Conservation (phyloP, 495 filamentous ascomycete genomes). For the Daldinia concentrica region DNA sequence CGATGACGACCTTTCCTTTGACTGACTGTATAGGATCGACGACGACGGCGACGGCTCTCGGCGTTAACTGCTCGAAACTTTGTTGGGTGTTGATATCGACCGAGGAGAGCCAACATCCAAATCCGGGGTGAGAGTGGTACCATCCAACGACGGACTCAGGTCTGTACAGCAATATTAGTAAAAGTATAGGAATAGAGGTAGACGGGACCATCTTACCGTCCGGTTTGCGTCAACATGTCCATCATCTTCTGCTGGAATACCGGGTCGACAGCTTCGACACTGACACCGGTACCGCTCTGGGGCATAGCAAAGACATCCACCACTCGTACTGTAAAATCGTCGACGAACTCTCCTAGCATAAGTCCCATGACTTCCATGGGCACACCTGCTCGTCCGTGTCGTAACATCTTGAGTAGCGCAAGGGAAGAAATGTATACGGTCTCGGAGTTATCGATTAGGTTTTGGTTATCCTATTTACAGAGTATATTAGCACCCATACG, state of each 20-base stretch:
- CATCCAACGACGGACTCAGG: slow-evolving; percentile 97
- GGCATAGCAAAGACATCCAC: slow-evolving; percentile 99
- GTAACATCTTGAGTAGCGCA: slow-evolving; percentile 96
- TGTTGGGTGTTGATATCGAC: slow-evolving; percentile 99
- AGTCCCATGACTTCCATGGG: slow-evolving; percentile 99
- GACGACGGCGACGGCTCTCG: slow-evolving; percentile 95
- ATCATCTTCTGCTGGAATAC: slow-evolving; percentile 99
- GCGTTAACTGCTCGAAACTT: slow-evolving; percentile 96
- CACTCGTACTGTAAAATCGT: slow-evolving; percentile 97
- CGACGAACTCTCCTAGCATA: slow-evolving; percentile 98
- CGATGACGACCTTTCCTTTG: slow-evolving; percentile 99
- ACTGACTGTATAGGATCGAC: slow-evolving; percentile 99
- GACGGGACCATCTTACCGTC: slow-evolving; percentile 68
- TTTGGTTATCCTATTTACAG: slow-evolving; percentile 76
- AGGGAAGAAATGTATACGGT: slow-evolving; percentile 99
- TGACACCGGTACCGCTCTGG: slow-evolving; percentile 98
- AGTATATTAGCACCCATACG: slow-evolving; percentile 15
- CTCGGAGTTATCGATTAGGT: slow-evolving; percentile 97
- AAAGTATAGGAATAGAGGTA: not conserved
- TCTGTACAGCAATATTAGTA: slow-evolving; percentile 57
- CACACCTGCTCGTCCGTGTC: slow-evolving; percentile 95
- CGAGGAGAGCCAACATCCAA: slow-evolving; percentile 98
- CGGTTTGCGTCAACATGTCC: slow-evolving; percentile 98
- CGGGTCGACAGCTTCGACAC: slow-evolving; percentile 96
- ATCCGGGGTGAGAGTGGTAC: slow-evolving; percentile 99